Evolutionary conservation across 1,284 basidiomycete species (phyloP), one percentile per base, ranked within the genome.

Genomic region (Chiua sp.): DNA sequence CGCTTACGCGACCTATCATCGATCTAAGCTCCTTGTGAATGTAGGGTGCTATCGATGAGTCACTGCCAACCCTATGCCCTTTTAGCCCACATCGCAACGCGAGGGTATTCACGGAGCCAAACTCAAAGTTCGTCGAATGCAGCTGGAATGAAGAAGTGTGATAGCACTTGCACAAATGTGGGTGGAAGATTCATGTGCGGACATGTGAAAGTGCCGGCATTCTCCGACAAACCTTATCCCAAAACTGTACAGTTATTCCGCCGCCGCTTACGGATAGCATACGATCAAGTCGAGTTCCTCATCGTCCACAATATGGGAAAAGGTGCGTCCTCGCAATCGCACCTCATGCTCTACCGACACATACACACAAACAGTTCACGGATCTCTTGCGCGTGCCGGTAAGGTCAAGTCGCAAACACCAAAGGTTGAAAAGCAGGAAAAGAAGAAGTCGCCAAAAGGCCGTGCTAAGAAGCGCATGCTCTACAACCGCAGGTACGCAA

Each of bases 381-480:
- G 97, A 81, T 98, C 96, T 78, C 95, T 98, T 83, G 96, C 96
- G 81, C 96, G 97, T 89, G 96, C 96, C 80, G 96, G 96, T 82
- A 98, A 98, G 90, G 96, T 98, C 88, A 98, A 94, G 85, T 94
- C 92, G 73, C 95, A 98, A 82, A 92, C 90, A 75, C 96, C 96
- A 73, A 97, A 97, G 83, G 96, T 97, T 77, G 96, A 97, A 77
- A 89, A 92, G 80, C 94, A 97, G 84, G 96, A 98, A 85, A 98
- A 97, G 91, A 95, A 96, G 88, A 97, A 97, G 90, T 85, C 82
- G 49, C 93, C 94, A 65, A 96, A 93, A 84, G 96, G 96, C 71
- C 93, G 96, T 77, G 96, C 96, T 66, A 94, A 97, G 90, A 98
- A 98, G 88, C 87, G 96, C 70, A 84, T 94, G 63, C 82, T 97